Conservation (phyloP, 2,329 filamentous ascomycete species). For the Trichoderma sp. region DNA sequence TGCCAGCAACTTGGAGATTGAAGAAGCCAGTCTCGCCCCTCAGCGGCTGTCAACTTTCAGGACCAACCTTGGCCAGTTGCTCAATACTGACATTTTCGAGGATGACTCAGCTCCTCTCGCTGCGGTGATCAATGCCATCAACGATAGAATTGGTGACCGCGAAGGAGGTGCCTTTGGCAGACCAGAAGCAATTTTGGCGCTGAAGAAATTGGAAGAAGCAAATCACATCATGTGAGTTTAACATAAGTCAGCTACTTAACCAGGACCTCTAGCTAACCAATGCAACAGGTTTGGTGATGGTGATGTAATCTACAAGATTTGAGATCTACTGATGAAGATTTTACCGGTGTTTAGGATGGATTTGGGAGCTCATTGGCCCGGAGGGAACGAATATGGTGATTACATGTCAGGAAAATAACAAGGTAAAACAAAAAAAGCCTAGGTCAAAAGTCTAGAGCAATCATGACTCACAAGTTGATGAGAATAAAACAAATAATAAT, state of each 20-base stretch:
- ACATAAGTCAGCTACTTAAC: not conserved
- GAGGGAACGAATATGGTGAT: not conserved
- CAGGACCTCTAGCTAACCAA: not conserved
- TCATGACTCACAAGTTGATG: conserved; percentile 9
- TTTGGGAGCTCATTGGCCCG: not conserved
- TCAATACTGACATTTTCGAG: conserved; percentile 80
- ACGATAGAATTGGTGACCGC: conserved; percentile 61
- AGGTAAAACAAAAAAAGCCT: not conserved
- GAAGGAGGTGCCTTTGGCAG: conserved; percentile 64
- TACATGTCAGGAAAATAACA: not conserved
- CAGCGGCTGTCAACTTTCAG: conserved; percentile 75
- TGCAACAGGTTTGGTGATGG: conserved; percentile 57
- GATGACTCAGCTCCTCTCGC: conserved; percentile 80
- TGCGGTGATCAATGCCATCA: conserved; percentile 76
- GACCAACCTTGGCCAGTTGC: conserved; percentile 76
- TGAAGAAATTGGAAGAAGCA: conserved; percentile 75
- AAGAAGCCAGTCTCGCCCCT: conserved; percentile 54
- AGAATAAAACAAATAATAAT: conserved; percentile 4
- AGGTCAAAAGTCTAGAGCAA: not conserved
- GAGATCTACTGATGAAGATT: conserved; percentile 27
- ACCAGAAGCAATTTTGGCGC: conserved; percentile 72
- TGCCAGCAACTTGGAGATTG: conserved; percentile 47
- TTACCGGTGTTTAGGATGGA: not conserved
- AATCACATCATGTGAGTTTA: conserved; percentile 84
- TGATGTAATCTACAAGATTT: conserved; percentile 71